Evolutionary conservation across 768 basidiomycete genomes (phyloP), one percentile per base, ranked within the genome.

Genomic region (Lenzites betulinus): DNA sequence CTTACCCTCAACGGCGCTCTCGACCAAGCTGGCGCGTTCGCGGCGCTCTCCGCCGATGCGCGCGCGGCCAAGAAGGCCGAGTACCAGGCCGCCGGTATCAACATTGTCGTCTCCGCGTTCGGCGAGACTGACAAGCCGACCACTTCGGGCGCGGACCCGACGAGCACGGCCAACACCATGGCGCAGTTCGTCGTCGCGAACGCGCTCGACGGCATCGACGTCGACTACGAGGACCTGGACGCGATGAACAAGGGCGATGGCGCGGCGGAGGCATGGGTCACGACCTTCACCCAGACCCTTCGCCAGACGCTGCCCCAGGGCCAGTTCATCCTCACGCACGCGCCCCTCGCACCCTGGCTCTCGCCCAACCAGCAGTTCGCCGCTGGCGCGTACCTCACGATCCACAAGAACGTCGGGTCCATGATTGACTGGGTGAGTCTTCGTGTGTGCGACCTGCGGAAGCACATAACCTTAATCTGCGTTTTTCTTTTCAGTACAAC

Each of bases 361-460:
- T 43, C 49, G 30, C 54, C 51, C 12, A 57, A 54, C 49, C 18
- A 7, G 42, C 54, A 58, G 33, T 63, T 71, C 69, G 75, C 75
- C 64, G 71, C 75, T 46, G 74, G 83, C 26, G 87, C 79, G n/a
- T 87, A 87, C 67, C 74, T 82, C 25, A 77, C 74, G 53, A 78
- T 88, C 23, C 74, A 86, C 69, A 63, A 74, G 43, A 63, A 72
- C 7, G 83, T 84, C n/a, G 85, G 85, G 9, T 73, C 69, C 59
- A 69, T 81, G 18, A 87, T 87, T 65, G 86, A 88, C 70, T 88
- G 83, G 22, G 58, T 59, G 80, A 48, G 53, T 30, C 4, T 23
- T 1, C 22, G 16, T 11, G 2, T 33, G 41, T 22, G 26, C 7
- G 47, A 49, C 30, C 47, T 18, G 15, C 5, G 11, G 28, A 5